Evolutionary conservation across 805 yeast genomes (phyloP).

Genomic region (Saccharomycopsis synnaedendra): DNA sequence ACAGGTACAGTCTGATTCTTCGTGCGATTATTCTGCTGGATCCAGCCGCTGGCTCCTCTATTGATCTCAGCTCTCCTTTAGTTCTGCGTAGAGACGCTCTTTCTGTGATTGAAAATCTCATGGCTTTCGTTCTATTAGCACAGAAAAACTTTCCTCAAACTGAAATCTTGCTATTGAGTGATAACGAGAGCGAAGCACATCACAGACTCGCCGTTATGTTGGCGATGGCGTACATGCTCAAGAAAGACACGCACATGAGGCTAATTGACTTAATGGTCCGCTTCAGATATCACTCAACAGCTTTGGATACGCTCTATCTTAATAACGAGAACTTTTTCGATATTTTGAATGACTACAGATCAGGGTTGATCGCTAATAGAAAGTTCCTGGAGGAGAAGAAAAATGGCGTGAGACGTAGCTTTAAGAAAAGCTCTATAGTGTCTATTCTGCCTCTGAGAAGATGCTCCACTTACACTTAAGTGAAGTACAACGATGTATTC

Average conservation of each 20-base stretch:
- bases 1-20: not conserved
- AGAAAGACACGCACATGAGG: not conserved
- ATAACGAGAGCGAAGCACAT: not conserved
- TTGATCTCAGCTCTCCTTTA: constrained; percentile 3
- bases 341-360: not conserved
- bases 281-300: not conserved
- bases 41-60: not conserved
- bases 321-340: constrained; percentile 3
- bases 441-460: not conserved
- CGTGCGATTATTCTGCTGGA: not conserved
- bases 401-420: not conserved
- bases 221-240: not conserved
- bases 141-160: not conserved
- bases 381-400: not conserved
- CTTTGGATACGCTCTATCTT: not conserved
- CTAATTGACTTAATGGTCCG: constrained; percentile 1
- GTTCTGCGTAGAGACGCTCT: constrained; percentile 1
- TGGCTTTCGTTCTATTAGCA: not conserved
- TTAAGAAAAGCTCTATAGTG: not conserved
- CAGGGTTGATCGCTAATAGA: not conserved
- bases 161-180: constrained; percentile 1
- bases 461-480: not conserved
- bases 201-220: not conserved
- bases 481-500: not conserved
- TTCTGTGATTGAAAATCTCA: not conserved